Percentiles rank a stretch among this genome's conserved stretches.
Conservation (phyloP, 2,329 filamentous ascomycete species). For the Dactylellina drechsleri region DNA sequence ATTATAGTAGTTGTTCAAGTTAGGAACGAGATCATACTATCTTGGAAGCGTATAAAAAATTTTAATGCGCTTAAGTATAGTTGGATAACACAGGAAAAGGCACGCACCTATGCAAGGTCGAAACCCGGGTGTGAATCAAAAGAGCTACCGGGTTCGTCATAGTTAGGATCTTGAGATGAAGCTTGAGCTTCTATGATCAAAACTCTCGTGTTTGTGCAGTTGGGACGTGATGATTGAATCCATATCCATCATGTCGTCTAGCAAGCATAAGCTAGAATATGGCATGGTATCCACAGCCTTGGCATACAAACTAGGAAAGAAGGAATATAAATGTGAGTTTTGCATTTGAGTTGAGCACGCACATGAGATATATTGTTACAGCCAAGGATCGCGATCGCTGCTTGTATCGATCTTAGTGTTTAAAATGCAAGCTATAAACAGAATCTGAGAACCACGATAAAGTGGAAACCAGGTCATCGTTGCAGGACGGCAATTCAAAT, state of each 20-base stretch:
- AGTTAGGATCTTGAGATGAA: not conserved
- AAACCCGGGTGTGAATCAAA: not conserved
- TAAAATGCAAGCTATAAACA: constrained; percentile 12
- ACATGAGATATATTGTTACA: not conserved
- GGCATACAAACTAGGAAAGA: not conserved
- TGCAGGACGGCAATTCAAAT: constrained; percentile 1
- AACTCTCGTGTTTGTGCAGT: not conserved
- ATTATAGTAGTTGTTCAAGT: no score
- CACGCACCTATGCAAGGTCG: not conserved
- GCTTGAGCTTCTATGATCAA: not conserved
- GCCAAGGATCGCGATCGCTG: not conserved
- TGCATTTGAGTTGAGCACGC: no score
- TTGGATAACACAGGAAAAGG: no score
- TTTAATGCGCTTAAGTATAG: no score
- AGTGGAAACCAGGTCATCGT: not conserved
- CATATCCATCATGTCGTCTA: not conserved
- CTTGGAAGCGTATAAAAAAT: no score
- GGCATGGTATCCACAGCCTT: not conserved
- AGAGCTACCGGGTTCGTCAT: not conserved
- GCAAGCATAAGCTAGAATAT: not conserved
- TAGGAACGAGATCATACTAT: no score
- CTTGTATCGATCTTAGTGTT: constrained; percentile 1
- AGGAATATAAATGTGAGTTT: no score
- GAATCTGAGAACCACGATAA: constrained; percentile 10
- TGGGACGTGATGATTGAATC: not conserved